Evolutionary conservation across 2,329 filamentous ascomycete genomes (phyloP).

Genomic region (Xylariomycetidae sp.): DNA sequence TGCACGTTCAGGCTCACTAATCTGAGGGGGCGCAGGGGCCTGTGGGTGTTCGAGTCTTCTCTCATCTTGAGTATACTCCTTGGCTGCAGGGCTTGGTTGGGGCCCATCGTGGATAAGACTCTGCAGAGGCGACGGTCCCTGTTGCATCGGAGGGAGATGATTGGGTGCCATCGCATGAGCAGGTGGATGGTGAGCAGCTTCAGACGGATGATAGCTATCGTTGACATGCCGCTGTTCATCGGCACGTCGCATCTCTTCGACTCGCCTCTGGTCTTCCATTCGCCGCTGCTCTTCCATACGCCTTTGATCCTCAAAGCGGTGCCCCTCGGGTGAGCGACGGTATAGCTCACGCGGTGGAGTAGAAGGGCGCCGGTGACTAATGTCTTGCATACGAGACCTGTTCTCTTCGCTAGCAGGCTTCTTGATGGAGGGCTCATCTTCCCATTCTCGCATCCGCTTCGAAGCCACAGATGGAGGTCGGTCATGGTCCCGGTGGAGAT

Average conservation of each 20-base stretch:
- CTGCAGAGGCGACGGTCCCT: slow-evolving; percentile 52
- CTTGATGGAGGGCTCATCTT: slow-evolving; percentile 73
- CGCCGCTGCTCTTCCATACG: slow-evolving; percentile 53
- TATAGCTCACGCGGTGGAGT: slow-evolving; percentile 67
- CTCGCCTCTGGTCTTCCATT: slow-evolving; percentile 55
- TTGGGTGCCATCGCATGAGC: slow-evolving; percentile 52
- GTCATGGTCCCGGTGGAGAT: slow-evolving; percentile 64
- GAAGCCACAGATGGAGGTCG: slow-evolving; percentile 74
- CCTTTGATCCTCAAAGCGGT: slow-evolving; percentile 60
- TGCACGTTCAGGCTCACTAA: slow-evolving; percentile 73
- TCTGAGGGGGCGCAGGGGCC: slow-evolving; percentile 40
- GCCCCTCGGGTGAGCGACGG: slow-evolving; percentile 70
- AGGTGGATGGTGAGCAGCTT: slow-evolving; percentile 81
- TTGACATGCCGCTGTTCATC: slow-evolving; percentile 65
- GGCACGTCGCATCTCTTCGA: slow-evolving; percentile 46
- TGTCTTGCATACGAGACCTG: slow-evolving; percentile 79
- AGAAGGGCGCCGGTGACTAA: slow-evolving; percentile 71
- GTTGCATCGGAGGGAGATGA: slow-evolving; percentile 61
- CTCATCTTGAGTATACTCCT: slow-evolving; percentile 56
- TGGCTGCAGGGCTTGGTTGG: slow-evolving; percentile 40
- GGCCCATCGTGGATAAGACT: slow-evolving; percentile 48
- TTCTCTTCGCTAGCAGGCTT: slow-evolving; percentile 87
- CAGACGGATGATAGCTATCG: slow-evolving; percentile 85
- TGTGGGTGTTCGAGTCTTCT: slow-evolving; percentile 44
- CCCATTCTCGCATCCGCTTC: slow-evolving; percentile 91